phyloP scores from a whole-genome alignment of 2,329 filamentous ascomycete species.

The Xylariaceae sp. region DNA sequence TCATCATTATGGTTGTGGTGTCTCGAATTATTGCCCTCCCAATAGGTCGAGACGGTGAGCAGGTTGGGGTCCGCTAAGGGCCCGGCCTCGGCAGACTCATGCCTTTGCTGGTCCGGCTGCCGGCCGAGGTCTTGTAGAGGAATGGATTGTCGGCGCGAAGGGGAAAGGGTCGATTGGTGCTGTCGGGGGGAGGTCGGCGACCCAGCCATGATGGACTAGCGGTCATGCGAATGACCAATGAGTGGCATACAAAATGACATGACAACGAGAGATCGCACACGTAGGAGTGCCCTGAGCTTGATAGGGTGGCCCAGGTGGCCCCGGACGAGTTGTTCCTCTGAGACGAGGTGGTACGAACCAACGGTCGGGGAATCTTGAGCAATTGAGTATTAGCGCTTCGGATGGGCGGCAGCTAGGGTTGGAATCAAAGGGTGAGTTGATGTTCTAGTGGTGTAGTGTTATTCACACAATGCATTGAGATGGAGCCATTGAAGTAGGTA shows the following conservation, averaged over 20 bases:
- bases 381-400: neutral
- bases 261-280: slow-evolving; percentile 2
- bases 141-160: slow-evolving; percentile 54
- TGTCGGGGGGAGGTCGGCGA: slow-evolving; percentile 37
- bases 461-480: neutral
- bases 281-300: slow-evolving; percentile 1
- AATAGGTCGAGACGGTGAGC: slow-evolving; percentile 46
- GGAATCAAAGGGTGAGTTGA: slow-evolving; percentile 1
- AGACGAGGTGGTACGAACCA: neutral
- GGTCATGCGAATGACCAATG: slow-evolving; percentile 25
- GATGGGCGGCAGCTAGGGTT: slow-evolving; percentile 8
- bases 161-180: slow-evolving; percentile 40
- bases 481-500: neutral
- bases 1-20: slow-evolving; percentile 33
- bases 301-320: neutral
- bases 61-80: slow-evolving; percentile 29
- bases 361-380: neutral
- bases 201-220: slow-evolving; percentile 40
- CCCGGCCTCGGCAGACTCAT: slow-evolving; percentile 18
- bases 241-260: slow-evolving; percentile 1
- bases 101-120: slow-evolving; percentile 26
- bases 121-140: slow-evolving; percentile 58
- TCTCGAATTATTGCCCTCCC: slow-evolving; percentile 42
- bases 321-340: neutral
- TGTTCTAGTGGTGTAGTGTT: slow-evolving; percentile 3